Evolutionary conservation across 345 rosid genomes (phyloP).

Genomic region (Erucastrum elatum): DNA sequence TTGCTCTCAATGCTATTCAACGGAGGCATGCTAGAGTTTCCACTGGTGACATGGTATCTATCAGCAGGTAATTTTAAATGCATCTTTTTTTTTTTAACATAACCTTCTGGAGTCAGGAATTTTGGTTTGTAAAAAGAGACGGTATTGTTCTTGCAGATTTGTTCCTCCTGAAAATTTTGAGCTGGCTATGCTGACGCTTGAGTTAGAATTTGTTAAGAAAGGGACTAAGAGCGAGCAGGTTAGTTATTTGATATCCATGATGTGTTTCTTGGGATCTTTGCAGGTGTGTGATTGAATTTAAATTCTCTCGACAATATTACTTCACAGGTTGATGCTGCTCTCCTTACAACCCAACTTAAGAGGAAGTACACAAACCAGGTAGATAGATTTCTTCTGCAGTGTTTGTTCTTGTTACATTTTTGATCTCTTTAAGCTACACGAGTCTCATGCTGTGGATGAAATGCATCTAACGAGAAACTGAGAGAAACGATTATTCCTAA

Average conservation of each 20-base stretch:
- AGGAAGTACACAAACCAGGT: slow-evolving; percentile 87
- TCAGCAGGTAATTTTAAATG: slow-evolving; percentile 53
- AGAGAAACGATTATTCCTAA: not conserved
- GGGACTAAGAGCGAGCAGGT: slow-evolving; percentile 92
- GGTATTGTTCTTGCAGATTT: slow-evolving; percentile 51
- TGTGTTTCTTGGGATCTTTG: slow-evolving; percentile 9
- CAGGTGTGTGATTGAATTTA: slow-evolving; percentile 1
- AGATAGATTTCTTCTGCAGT: not conserved
- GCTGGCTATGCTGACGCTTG: slow-evolving; percentile 77
- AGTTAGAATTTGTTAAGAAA: slow-evolving; percentile 90
- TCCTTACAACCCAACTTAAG: slow-evolving; percentile 63
- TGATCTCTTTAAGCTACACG: not conserved
- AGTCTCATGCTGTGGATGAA: not conserved
- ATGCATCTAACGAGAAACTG: not conserved
- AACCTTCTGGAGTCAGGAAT: no score
- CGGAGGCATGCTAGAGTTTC: slow-evolving; percentile 86
- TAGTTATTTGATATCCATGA: slow-evolving; percentile 22
- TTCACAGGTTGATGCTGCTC: slow-evolving; percentile 84
- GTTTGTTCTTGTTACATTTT: not conserved
- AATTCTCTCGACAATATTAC: not conserved
- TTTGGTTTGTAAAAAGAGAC: not conserved
- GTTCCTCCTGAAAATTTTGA: slow-evolving; percentile 75
- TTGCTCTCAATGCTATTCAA: slow-evolving; percentile 86
- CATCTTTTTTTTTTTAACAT: no score
- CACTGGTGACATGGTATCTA: slow-evolving; percentile 67